phyloP scores from a whole-genome alignment of 257 asterid species.

The Nicotiana paniculata region DNA sequence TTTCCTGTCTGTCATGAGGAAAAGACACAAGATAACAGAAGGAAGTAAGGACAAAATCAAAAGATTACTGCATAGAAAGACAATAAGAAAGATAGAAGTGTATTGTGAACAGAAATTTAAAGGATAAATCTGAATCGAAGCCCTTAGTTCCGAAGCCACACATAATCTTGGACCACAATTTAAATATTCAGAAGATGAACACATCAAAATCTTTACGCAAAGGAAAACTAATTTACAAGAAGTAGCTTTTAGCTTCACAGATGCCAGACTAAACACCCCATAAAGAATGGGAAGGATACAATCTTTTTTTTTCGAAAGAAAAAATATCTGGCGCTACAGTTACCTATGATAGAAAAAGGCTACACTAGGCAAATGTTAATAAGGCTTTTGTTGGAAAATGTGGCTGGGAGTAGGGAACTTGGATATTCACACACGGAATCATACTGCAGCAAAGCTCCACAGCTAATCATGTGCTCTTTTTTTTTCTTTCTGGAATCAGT shows the following conservation, averaged over 20 bases:
- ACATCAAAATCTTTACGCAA: not conserved
- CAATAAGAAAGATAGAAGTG: not conserved
- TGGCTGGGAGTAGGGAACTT: not conserved
- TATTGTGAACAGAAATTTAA: not conserved
- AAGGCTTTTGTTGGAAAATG: not conserved
- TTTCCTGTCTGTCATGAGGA: slow-evolving; percentile 68
- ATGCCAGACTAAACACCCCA: not conserved
- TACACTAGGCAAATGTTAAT: not conserved
- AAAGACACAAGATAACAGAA: not conserved
- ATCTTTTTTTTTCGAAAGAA: not conserved
- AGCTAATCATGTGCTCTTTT: too few relatives aligned
- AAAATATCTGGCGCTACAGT: not conserved
- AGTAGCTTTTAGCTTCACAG: not conserved
- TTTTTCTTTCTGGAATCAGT: too few relatives aligned
- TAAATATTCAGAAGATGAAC: not conserved
- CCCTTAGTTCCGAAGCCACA: not conserved
- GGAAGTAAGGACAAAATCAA: not conserved
- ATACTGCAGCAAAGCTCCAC: not conserved
- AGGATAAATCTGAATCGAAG: not conserved
- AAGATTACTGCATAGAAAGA: not conserved
- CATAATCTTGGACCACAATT: not conserved
- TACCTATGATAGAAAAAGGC: not conserved
- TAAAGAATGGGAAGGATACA: not conserved
- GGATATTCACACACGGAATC: not conserved
- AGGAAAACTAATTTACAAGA: not conserved